These are phyloP conservation scores for Macrophomina phaseolina DNA, from an alignment of 2,329 filamentous ascomycete genomes.

Conservation along the genomic window DNA sequence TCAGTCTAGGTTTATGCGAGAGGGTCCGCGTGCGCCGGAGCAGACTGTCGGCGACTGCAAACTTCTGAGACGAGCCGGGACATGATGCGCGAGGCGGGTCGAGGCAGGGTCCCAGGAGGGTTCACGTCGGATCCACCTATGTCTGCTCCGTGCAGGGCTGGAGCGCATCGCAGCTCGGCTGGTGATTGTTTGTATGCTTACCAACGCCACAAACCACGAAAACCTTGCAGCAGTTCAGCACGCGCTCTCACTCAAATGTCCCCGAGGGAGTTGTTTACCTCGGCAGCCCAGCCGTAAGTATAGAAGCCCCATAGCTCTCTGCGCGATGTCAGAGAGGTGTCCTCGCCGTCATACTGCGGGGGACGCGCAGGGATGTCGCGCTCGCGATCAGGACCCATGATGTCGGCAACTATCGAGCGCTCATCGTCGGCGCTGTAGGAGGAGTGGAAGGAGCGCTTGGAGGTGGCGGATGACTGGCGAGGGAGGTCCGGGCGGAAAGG, in stretches of 20 bases:
- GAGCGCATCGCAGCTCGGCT: not conserved
- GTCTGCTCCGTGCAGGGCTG: not conserved
- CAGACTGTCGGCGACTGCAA: not conserved
- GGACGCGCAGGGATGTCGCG: slow-evolving; percentile 32
- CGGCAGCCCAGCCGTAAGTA: slow-evolving; percentile 92
- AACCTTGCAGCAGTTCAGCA: slow-evolving; percentile 54
- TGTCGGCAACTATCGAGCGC: slow-evolving; percentile 42
- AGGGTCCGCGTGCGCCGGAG: not conserved
- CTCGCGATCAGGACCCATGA: slow-evolving; percentile 45
- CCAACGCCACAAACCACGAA: slow-evolving; percentile 91
- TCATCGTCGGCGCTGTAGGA: slow-evolving; percentile 48
- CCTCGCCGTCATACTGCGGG: slow-evolving; percentile 73
- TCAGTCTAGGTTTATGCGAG: slow-evolving; percentile 1
- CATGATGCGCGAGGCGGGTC: not conserved
- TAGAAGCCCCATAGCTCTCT: slow-evolving; percentile 96
- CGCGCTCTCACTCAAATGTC: slow-evolving; percentile 3
- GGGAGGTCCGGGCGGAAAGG: slow-evolving; percentile 30
- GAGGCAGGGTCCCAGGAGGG: not conserved
- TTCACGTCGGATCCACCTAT: not conserved
- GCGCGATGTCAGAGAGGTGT: slow-evolving; percentile 82
- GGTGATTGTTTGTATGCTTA: slow-evolving; percentile 39
- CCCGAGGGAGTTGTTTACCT: slow-evolving; percentile 50
- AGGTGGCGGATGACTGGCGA: slow-evolving; percentile 41
- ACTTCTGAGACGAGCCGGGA: not conserved
- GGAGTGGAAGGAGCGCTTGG: slow-evolving; percentile 38